phyloP scores from a whole-genome alignment of 2,329 filamentous ascomycete species.

The Penicillium glabrum region DNA sequence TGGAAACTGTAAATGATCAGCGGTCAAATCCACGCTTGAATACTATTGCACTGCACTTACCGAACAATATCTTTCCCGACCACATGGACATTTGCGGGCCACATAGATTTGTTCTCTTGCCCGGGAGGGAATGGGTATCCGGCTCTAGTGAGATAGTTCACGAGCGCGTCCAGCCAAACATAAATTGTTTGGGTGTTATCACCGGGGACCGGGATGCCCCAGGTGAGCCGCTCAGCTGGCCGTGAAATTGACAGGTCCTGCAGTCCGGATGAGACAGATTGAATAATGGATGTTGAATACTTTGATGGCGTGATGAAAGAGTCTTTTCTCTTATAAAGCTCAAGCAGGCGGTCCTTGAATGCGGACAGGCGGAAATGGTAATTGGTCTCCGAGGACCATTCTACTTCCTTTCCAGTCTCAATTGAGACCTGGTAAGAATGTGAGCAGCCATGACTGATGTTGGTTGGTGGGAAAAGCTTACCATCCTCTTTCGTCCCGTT shows the following conservation, averaged over 20 bases:
- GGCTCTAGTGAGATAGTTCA: slow-evolving; percentile 88
- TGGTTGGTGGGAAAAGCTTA: slow-evolving; percentile 24
- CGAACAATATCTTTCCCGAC: slow-evolving; percentile 95
- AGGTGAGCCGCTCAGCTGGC: slow-evolving; percentile 72
- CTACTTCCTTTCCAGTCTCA: slow-evolving; percentile 89
- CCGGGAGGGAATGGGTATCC: slow-evolving; percentile 76
- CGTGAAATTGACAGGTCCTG: slow-evolving; percentile 88
- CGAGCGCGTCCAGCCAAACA: slow-evolving; percentile 93
- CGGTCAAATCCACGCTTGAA: slow-evolving; percentile 4
- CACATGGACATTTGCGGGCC: slow-evolving; percentile 90
- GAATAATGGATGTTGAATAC: slow-evolving; percentile 75
- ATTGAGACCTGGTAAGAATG: slow-evolving; percentile 56
- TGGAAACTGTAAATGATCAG: slow-evolving; percentile 63
- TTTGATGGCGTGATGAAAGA: slow-evolving; percentile 70
- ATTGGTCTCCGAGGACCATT: slow-evolving; percentile 90
- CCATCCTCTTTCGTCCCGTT: slow-evolving; percentile 81
- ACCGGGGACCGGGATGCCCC: slow-evolving; percentile 86
- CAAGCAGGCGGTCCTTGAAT: slow-evolving; percentile 73
- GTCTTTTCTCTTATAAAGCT: slow-evolving; percentile 77
- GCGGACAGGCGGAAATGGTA: slow-evolving; percentile 92
- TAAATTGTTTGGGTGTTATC: slow-evolving; percentile 90
- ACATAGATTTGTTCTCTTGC: slow-evolving; percentile 63
- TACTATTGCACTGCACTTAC: slow-evolving; percentile 26
- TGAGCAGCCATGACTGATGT: slow-evolving; percentile 9
- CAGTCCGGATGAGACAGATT: slow-evolving; percentile 73